Evolutionary conservation across 1,284 basidiomycete genomes (phyloP), one percentile per base, ranked within the genome.

Genomic region (Chiua sp.): DNA sequence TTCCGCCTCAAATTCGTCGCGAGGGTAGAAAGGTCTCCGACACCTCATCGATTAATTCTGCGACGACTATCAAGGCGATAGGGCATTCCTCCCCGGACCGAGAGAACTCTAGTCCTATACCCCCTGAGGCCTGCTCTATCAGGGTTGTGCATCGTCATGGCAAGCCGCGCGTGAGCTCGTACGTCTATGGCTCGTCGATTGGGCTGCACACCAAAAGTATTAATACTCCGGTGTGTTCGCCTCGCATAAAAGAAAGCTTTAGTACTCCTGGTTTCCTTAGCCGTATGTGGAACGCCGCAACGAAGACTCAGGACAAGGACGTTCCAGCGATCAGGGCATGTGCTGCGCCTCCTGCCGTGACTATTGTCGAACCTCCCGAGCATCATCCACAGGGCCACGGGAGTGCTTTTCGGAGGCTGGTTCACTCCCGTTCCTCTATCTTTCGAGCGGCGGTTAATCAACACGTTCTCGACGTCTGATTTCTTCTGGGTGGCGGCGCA

Each of bases 281-380:
- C 64, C 79, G 87, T 35, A 87, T 89, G 85, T 88, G 87, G 82
- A 86, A 81, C 51, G 82, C 82, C 23, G 82, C 82, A 55, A 80
- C 77, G 48, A 82, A 83, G 66, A 71, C 74, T n/a, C 78, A 80
- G 62, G 71, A 76, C 54, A 74, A 75, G 64, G 75, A 78, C 8
- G 55, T 49, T 62, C 57, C 59, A 13, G 39, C 57, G 61, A 65
- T 57, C 51, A 72, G 66, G 59, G 64, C 66, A 66, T 78, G 57
- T 64, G 64, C 65, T n/a, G 71, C 62, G 11, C 71, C 67, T 47
- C 64, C 68, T 55, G 66, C 71, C 11, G 63, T 76, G 61, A 71
- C 75, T 61, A 65, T 74, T 66, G 63, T 73, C 57, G 78, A 78
- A 63, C 68, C 73, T 59, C 60, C 64, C 42, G 73, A 79, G 35